Percentiles rank a stretch among this genome's conserved stretches.
phyloP scores from a whole-genome alignment of 2,329 filamentous ascomycete genomes.

The Xylariaceae sp. region DNA sequence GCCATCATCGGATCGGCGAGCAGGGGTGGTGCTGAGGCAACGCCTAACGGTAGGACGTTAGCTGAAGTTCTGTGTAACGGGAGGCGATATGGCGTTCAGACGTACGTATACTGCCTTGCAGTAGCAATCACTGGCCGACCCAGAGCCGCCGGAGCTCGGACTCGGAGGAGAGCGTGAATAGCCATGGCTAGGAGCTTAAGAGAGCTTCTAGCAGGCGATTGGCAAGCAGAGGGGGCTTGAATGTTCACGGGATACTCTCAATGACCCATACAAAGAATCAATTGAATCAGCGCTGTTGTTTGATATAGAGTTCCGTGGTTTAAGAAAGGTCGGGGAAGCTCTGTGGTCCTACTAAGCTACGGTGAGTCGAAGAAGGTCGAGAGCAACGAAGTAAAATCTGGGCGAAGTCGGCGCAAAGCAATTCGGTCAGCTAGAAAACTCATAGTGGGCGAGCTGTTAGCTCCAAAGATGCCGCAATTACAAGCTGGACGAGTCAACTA shows the following conservation, averaged over 20 bases:
- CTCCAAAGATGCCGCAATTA: background rate
- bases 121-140: slow-evolving; percentile 35
- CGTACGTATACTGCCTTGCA: slow-evolving; percentile 41
- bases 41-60: slow-evolving; percentile 48
- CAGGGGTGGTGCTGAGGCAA: slow-evolving; percentile 57
- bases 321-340: background rate
- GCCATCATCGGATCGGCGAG: slow-evolving; percentile 56
- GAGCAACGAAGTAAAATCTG: slow-evolving; percentile 16
- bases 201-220: slow-evolving; percentile 19
- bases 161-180: slow-evolving; percentile 41
- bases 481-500: background rate
- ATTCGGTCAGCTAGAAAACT: background rate
- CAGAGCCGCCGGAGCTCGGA: slow-evolving; percentile 40
- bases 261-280: slow-evolving; percentile 15
- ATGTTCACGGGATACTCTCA: slow-evolving; percentile 1
- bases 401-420: slow-evolving; percentile 32
- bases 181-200: slow-evolving; percentile 34
- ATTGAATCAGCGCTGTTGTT: background rate
- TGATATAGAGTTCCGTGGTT: background rate
- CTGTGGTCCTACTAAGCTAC: background rate
- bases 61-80: background rate
- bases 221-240: slow-evolving; percentile 3
- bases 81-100: background rate
- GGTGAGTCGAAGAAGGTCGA: slow-evolving; percentile 6
- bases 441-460: background rate